These are phyloP conservation scores for Nicotiana paniculata DNA, from an alignment of 257 asterid species.

Conservation along the genomic window DNA sequence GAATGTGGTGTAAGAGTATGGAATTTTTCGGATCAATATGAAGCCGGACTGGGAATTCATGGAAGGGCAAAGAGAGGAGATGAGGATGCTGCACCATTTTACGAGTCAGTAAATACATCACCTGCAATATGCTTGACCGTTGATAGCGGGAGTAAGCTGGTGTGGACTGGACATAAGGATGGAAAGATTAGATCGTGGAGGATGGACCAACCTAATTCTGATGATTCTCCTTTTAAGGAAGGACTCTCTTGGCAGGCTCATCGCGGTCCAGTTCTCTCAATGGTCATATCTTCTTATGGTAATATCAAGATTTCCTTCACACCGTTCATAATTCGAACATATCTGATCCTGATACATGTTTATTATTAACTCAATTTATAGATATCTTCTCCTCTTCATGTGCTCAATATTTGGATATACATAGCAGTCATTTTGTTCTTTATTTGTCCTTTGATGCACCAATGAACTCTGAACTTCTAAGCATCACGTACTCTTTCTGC, in stretches of 20 bases:
- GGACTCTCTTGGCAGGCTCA: constrained; percentile 96
- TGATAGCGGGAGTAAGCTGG: constrained; percentile 71
- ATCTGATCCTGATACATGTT: not conserved
- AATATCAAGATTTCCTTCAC: constrained; percentile 11
- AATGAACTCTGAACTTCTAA: not conserved
- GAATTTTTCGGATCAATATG: constrained; percentile 66
- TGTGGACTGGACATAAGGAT: constrained; percentile 96
- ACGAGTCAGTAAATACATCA: constrained; percentile 61
- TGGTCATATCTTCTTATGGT: constrained; percentile 82
- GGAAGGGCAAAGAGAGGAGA: constrained; percentile 81
- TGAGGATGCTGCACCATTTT: constrained; percentile 91
- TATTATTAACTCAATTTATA: not conserved
- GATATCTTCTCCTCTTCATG: not conserved
- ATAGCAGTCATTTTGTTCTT: not conserved
- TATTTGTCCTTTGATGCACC: not conserved
- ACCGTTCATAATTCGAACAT: not conserved
- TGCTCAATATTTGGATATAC: not conserved
- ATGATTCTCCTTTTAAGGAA: constrained; percentile 59
- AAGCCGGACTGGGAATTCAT: constrained; percentile 58
- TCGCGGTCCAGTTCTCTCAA: constrained; percentile 65
- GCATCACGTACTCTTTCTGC: not conserved
- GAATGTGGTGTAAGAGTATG: constrained; percentile 93
- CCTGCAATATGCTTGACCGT: constrained; percentile 66
- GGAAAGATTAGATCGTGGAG: constrained; percentile 91
- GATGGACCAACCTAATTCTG: constrained; percentile 65